phyloP scores from a whole-genome alignment of 202 grass and related monocot genomes.

The Miscanthus sacchariflorus region DNA sequence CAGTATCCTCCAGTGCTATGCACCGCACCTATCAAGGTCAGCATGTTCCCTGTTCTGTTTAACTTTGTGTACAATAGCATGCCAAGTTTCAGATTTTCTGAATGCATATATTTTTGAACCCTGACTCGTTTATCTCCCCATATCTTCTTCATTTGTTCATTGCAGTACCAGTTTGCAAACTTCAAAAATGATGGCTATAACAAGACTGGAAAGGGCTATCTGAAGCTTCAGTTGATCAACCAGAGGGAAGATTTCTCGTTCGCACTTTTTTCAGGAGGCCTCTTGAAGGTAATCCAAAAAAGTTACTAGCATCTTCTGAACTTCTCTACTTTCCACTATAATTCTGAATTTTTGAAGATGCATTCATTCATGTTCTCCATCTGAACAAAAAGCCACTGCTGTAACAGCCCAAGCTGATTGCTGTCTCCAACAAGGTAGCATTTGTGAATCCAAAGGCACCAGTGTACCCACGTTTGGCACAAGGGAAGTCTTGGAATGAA shows the following conservation, averaged over 20 bases:
- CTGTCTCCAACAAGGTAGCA: constrained; percentile 67
- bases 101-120: background rate
- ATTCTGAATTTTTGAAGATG: background rate
- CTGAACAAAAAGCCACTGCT: background rate
- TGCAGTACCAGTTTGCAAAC: constrained; percentile 71
- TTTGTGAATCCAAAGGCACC: constrained; percentile 88
- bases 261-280: constrained; percentile 77
- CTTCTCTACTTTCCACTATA: background rate
- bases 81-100: background rate
- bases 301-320: background rate
- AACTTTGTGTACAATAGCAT: background rate
- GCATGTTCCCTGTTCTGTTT: background rate
- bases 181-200: constrained; percentile 62
- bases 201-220: constrained; percentile 61
- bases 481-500: constrained; percentile 94
- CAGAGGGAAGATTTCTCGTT: constrained; percentile 92
- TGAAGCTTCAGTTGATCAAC: constrained; percentile 94
- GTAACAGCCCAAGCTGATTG: constrained; percentile 79
- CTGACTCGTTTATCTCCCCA: background rate
- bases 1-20: constrained; percentile 65
- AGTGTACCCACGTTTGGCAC: constrained; percentile 85
- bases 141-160: background rate
- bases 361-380: background rate
- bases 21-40: constrained; percentile 83
- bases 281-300: constrained; percentile 17